Evolutionary conservation across 2,329 filamentous ascomycete species (phyloP).

Genomic region (Xylaria sp.): DNA sequence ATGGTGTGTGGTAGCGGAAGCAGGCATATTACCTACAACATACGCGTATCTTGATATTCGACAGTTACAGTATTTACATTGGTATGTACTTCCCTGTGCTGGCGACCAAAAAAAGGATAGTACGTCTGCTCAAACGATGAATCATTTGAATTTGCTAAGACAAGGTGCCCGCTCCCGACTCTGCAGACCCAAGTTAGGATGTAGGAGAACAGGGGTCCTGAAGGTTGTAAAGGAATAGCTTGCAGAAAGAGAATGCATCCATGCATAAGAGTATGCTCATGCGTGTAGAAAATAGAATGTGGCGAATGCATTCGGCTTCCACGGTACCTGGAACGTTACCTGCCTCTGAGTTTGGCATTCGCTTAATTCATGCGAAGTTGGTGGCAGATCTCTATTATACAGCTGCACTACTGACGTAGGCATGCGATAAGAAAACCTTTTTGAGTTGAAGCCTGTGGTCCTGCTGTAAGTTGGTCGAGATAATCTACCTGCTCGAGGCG

Average conservation of each 20-base stretch:
- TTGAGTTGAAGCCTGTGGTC: not conserved
- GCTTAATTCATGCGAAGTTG: conserved; percentile 19
- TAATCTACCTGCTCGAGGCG: not conserved
- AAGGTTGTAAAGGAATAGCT: conserved; percentile 2
- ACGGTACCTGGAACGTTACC: not conserved
- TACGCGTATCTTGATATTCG: not conserved
- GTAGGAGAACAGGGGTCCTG: conserved; percentile 6
- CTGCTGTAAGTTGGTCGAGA: not conserved
- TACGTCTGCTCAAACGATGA: not conserved
- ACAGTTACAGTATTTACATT: not conserved
- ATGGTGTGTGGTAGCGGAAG: not conserved
- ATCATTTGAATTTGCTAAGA: not conserved
- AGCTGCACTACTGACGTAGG: conserved; percentile 16
- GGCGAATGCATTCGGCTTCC: conserved; percentile 13
- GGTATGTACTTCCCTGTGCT: not conserved
- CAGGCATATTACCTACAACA: not conserved
- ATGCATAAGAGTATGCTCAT: not conserved
- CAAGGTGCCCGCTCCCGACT: not conserved
- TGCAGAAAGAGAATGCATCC: conserved; percentile 8
- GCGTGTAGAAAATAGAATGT: conserved; percentile 9
- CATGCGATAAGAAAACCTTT: conserved; percentile 3
- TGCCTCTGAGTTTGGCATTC: not conserved
- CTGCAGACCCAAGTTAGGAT: not conserved
- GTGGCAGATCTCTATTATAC: conserved; percentile 4
- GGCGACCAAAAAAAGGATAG: not conserved